phyloP scores from a whole-genome alignment of 768 basidiomycete genomes.

The Pleurotus eryngii region DNA sequence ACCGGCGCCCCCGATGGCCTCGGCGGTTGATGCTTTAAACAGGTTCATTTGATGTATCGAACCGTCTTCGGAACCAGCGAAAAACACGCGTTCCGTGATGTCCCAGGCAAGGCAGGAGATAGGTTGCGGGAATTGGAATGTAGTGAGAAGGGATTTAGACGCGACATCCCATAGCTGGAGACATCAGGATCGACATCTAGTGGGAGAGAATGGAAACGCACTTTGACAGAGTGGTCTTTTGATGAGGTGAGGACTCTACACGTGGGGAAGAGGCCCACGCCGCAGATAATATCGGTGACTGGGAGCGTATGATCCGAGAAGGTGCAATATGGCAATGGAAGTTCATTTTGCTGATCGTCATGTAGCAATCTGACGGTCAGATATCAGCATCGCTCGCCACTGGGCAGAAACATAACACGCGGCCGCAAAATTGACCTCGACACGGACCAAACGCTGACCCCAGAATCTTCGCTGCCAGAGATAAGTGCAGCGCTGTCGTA shows the following conservation, averaged over 20 bases:
- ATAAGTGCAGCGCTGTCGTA: conserved; percentile 76
- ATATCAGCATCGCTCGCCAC: conserved; percentile 13
- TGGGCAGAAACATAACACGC: conserved; percentile 8
- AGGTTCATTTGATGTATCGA: conserved; percentile 79
- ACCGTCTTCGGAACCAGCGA: conserved; percentile 75
- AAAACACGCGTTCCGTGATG: conserved; percentile 82
- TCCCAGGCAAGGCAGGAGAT: conserved; percentile 76
- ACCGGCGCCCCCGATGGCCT: conserved; percentile 77
- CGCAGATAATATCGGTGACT: conserved; percentile 77
- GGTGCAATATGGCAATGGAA: conserved; percentile 72
- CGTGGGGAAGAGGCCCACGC: conserved; percentile 74
- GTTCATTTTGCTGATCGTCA: conserved; percentile 68
- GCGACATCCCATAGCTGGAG: conserved; percentile 77
- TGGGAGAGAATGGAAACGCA: conserved; percentile 24
- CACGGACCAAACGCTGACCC: conserved; percentile 85
- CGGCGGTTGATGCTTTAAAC: conserved; percentile 55
- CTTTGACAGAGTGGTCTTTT: conserved; percentile 90
- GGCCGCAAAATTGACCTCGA: conserved; percentile 59
- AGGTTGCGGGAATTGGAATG: conserved; percentile 82
- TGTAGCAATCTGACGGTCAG: conserved; percentile 61
- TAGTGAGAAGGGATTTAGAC: conserved; percentile 72
- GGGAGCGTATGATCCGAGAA: conserved; percentile 92
- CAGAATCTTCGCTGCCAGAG: conserved; percentile 89
- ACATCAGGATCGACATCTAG: background rate
- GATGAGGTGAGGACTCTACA: conserved; percentile 80